Evolutionary conservation across 1,139 yeast species (phyloP).

Genomic region (Entelexis sorbosivorans): DNA sequence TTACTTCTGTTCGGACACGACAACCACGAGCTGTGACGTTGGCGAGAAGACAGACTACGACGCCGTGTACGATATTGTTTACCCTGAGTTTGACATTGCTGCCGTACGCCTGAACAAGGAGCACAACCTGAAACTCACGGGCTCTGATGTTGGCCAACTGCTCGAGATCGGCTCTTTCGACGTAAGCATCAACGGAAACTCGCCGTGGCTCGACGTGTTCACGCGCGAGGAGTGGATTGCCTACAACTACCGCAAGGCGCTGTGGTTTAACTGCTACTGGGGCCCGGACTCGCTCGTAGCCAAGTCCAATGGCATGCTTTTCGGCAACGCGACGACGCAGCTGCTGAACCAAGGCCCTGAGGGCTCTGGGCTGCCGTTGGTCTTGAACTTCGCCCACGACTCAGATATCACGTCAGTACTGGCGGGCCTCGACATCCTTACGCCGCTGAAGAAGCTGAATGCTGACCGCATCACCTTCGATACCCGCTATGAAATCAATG

Average conservation of each 20-base stretch:
- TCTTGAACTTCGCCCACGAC: slow-evolving; percentile 51
- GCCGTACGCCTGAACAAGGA: slow-evolving; percentile 34
- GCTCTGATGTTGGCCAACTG: slow-evolving; percentile 36
- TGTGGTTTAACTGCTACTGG: slow-evolving; percentile 40
- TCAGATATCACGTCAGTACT: slow-evolving; percentile 43
- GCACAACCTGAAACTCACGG: slow-evolving; percentile 37
- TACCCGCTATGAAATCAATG: slow-evolving; percentile 39
- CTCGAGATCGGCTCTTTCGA: slow-evolving; percentile 49
- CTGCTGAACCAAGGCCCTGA: slow-evolving; percentile 37
- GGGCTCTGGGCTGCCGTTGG: slow-evolving; percentile 28
- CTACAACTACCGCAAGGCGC: slow-evolving; percentile 40
- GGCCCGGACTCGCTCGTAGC: slow-evolving; percentile 46
- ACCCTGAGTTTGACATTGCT: slow-evolving; percentile 32
- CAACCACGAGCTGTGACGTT: slow-evolving; percentile 13
- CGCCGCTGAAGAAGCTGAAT: slow-evolving; percentile 28
- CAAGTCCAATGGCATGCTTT: slow-evolving; percentile 40
- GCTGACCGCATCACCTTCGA: slow-evolving; percentile 32
- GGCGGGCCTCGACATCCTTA: slow-evolving; percentile 41
- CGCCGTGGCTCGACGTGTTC: slow-evolving; percentile 46
- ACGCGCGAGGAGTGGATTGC: slow-evolving; percentile 45
- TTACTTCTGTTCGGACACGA: slow-evolving; percentile 29
- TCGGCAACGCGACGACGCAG: slow-evolving; percentile 40
- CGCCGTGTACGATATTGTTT: slow-evolving; percentile 18
- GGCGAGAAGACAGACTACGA: slow-evolving; percentile 22
- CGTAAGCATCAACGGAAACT: slow-evolving; percentile 42